Percentiles rank a stretch among this genome's conserved stretches.
phyloP scores from a whole-genome alignment of 805 yeast species.

The Wickerhamia fluorescens region DNA sequence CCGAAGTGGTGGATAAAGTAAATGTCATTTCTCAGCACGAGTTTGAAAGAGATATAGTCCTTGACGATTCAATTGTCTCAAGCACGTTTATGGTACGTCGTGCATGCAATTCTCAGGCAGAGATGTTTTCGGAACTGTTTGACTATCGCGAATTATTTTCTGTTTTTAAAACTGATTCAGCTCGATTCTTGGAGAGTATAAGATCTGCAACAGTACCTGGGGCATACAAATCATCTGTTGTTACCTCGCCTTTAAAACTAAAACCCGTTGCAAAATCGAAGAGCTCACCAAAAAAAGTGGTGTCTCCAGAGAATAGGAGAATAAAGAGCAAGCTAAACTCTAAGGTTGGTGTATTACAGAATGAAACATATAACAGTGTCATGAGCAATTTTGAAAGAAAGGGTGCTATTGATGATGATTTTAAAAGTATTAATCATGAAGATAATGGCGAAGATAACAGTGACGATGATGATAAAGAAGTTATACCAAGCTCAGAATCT shows the following conservation, averaged over 20 bases:
- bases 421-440: background rate
- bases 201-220: slow-evolving; percentile 21
- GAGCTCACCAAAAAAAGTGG: background rate
- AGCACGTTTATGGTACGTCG: slow-evolving; percentile 34
- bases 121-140: slow-evolving; percentile 25
- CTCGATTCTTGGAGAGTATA: slow-evolving; percentile 24
- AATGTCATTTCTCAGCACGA: slow-evolving; percentile 34
- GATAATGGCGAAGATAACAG: background rate
- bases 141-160: slow-evolving; percentile 31
- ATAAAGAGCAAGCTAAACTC: too few relatives aligned
- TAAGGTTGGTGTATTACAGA: background rate
- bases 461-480: background rate
- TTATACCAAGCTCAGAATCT: background rate
- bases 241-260: slow-evolving; percentile 2
- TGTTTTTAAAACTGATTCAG: slow-evolving; percentile 16
- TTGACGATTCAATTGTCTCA: slow-evolving; percentile 28
- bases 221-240: slow-evolving; percentile 10
- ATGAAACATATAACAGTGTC: background rate
- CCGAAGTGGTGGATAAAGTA: slow-evolving; percentile 38
- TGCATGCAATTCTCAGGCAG: slow-evolving; percentile 32
- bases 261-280: background rate
- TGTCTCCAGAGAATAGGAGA: background rate
- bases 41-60: slow-evolving; percentile 19
- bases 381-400: too few relatives aligned
- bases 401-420: too few relatives aligned